Evolutionary conservation across 176 grass and related monocot genomes (phyloP).

Genomic region (Eleusine indica): DNA sequence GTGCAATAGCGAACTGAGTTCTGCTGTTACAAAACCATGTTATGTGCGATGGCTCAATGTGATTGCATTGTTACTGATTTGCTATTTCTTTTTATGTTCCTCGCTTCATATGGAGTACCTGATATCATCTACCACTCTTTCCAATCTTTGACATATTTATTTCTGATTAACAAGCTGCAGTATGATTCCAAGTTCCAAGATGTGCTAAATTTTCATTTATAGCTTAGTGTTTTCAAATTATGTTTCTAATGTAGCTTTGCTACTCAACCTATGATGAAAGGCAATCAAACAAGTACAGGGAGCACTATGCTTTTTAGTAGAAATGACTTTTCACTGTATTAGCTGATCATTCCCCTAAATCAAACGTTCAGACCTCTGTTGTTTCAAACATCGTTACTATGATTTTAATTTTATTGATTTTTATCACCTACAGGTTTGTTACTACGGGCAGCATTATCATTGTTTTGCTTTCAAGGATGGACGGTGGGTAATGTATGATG

Average conservation of each 20-base stretch:
- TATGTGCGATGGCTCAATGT: background rate
- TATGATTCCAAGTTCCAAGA: background rate
- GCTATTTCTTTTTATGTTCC: no score
- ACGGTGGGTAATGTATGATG: constrained; percentile 97
- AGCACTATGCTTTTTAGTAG: background rate
- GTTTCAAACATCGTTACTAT: background rate
- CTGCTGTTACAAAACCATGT: background rate
- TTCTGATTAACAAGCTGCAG: background rate
- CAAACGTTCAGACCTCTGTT: background rate
- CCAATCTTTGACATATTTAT: background rate
- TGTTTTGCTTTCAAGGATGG: constrained; percentile 95
- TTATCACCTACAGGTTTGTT: constrained; percentile 77
- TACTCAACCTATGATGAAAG: background rate
- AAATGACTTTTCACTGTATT: background rate
- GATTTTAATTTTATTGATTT: constrained; percentile 31
- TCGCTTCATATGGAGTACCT: no score
- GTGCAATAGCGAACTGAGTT: background rate
- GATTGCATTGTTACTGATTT: background rate
- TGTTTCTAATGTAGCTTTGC: background rate
- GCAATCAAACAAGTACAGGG: background rate
- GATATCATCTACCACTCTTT: background rate
- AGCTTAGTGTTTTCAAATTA: background rate
- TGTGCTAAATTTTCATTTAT: constrained; percentile 6
- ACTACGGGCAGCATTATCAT: constrained; percentile 99
- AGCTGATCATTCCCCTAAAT: constrained; percentile 2